Evolutionary conservation across 257 asterid genomes (phyloP), one percentile per base, ranked within the genome.

Genomic region (Datura wrightii): DNA sequence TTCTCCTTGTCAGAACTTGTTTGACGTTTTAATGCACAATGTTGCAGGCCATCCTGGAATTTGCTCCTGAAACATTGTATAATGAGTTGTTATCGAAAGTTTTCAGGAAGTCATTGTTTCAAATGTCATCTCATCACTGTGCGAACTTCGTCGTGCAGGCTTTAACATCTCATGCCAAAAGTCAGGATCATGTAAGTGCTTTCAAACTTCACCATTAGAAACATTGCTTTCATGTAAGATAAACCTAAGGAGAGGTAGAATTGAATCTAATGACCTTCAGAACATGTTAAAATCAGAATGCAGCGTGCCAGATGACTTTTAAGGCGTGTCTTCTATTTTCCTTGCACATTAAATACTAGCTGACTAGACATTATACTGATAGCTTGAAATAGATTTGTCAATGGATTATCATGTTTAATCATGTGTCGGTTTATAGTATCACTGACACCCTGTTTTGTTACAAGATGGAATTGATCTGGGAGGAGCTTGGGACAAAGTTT

Each of bases 121-220:
- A 84, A 78, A 84, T 97, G 95, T 92, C 99, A 39, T 91, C 93
- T 8, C 92, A 93, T 91, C 90, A 89, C 58, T 94, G 92, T 84
- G 99, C 92, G 74, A 95, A 94, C 92, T 95, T 95, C 56, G 98
- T 95, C 48, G 92, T 94, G 85, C 98, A 97, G 89, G 97, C 99
- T 83, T 92, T 97, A 85, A 80, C 93, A 83, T 95, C 97, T 80
- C 97, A 95, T 67, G 91, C 95, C 69, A 92, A 94, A 90, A 89
- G 76, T 85, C 92, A 87, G 84, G 97, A 93, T 80, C 99, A 97
- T 86, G 98, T 96, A 92, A 31, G 93, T 86, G 82, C 76, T 74
- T 24, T 44, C 46, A 83, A 80, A 63, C 80, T 85, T 65, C 41
- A 55, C 41, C 10, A 46, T 84, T 88, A 8, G 58, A 41, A 55